These are phyloP conservation scores for Aspergillus hiratsukae DNA, from an alignment of 2,329 filamentous ascomycete genomes.

Conservation along the genomic window DNA sequence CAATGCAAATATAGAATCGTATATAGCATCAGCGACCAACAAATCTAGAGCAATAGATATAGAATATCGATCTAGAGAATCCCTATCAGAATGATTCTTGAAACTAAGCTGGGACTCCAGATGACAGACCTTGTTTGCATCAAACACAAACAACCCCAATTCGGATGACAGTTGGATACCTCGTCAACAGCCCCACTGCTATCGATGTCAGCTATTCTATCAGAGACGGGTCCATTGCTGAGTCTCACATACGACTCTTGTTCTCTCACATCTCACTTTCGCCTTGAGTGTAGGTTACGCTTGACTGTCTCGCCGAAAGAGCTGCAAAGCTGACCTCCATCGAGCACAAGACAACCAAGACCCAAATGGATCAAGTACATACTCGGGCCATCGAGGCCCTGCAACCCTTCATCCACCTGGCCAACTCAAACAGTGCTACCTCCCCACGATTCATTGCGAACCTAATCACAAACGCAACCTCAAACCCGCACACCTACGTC, in stretches of 20 bases:
- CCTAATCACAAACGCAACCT: conserved; percentile 81
- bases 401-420: conserved; percentile 85
- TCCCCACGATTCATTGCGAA: conserved; percentile 81
- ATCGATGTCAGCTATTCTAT: neutral
- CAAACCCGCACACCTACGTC: conserved; percentile 82
- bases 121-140: conserved; percentile 16
- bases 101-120: neutral
- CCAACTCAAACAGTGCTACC: conserved; percentile 66
- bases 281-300: neutral
- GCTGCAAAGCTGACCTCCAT: neutral
- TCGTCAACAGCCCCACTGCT: neutral
- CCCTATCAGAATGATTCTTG: neutral
- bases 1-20: neutral
- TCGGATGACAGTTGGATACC: neutral
- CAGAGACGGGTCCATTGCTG: neutral
- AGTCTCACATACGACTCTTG: neutral
- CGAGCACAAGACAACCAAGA: neutral
- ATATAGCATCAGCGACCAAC: neutral
- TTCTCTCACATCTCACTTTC: neutral
- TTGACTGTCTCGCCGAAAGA: neutral
- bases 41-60: neutral
- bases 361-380: conserved; percentile 44
- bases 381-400: conserved; percentile 55
- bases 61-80: neutral
- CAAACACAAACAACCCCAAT: conserved; percentile 15